Conservation (phyloP, 106 monocot genomes). For the Chionographis japonica region DNA sequence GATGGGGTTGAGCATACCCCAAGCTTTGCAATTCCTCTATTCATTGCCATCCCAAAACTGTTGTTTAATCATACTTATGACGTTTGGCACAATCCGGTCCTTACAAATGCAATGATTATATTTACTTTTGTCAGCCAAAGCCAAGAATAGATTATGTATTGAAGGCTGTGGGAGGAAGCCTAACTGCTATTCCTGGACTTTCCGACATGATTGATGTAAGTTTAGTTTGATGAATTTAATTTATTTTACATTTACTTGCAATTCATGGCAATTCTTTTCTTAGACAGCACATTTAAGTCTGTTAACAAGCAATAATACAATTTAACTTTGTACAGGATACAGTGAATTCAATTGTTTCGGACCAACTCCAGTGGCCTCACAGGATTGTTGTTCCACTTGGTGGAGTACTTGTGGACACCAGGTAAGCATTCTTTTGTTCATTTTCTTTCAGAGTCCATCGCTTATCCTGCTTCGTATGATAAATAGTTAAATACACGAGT, state of each 20-base stretch:
- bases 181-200: slow-evolving; percentile 92
- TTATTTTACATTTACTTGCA: background rate
- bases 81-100: no score
- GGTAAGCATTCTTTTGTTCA: slow-evolving; percentile 27
- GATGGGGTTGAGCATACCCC: no score
- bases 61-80: no score
- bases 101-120: background rate
- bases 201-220: slow-evolving; percentile 97
- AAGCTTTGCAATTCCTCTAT: no score
- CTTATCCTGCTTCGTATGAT: no score
- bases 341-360: slow-evolving; percentile 69
- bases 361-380: slow-evolving; percentile 96
- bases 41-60: no score
- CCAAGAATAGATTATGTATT: slow-evolving; percentile 87
- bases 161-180: slow-evolving; percentile 95
- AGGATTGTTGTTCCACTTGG: slow-evolving; percentile 95
- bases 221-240: background rate
- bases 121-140: slow-evolving; percentile 62
- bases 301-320: background rate
- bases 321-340: slow-evolving; percentile 55
- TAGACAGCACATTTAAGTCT: background rate
- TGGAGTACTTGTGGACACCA: slow-evolving; percentile 77
- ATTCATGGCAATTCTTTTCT: background rate
- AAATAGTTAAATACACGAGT: no score
- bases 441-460: background rate